phyloP scores from a whole-genome alignment of 352 stramenopile species.

The Phytophthora hibernalis region DNA sequence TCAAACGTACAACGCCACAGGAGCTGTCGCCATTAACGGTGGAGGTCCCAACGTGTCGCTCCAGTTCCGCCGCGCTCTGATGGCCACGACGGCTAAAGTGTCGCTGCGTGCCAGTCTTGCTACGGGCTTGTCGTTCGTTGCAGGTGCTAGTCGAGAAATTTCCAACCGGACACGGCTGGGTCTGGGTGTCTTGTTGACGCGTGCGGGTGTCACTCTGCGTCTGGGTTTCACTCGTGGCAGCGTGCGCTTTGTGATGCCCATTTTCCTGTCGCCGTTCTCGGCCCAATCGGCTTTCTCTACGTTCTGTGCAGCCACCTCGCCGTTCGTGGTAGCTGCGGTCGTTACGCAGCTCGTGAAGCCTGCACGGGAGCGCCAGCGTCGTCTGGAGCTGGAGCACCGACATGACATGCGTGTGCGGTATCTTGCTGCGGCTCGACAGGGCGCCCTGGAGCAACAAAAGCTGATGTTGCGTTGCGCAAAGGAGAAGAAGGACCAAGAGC shows the following conservation, averaged over 20 bases:
- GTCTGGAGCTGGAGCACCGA: constrained; percentile 52
- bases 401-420: constrained; percentile 64
- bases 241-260: constrained; percentile 84
- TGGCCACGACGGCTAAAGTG: constrained; percentile 55
- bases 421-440: constrained; percentile 54
- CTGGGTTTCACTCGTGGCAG: constrained; percentile 79
- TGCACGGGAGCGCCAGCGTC: constrained; percentile 64
- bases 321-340: constrained; percentile 70
- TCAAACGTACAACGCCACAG: constrained; percentile 43
- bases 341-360: constrained; percentile 76
- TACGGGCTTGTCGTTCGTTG: constrained; percentile 54
- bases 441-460: constrained; percentile 73
- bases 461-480: constrained; percentile 72
- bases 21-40: constrained; percentile 53
- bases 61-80: constrained; percentile 51
- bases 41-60: constrained; percentile 67
- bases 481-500: constrained; percentile 66
- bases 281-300: constrained; percentile 72
- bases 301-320: constrained; percentile 76
- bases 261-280: constrained; percentile 83
- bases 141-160: constrained; percentile 62
- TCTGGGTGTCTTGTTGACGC: constrained; percentile 64
- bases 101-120: constrained; percentile 60
- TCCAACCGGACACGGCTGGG: constrained; percentile 66
- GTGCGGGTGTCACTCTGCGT: constrained; percentile 65